A percentile compares a stretch with the other conserved stretches of the same genome.
These are phyloP conservation scores for Colletotrichum neosansevieriae DNA, from an alignment of 2,329 filamentous ascomycete species.

Conservation along the genomic window DNA sequence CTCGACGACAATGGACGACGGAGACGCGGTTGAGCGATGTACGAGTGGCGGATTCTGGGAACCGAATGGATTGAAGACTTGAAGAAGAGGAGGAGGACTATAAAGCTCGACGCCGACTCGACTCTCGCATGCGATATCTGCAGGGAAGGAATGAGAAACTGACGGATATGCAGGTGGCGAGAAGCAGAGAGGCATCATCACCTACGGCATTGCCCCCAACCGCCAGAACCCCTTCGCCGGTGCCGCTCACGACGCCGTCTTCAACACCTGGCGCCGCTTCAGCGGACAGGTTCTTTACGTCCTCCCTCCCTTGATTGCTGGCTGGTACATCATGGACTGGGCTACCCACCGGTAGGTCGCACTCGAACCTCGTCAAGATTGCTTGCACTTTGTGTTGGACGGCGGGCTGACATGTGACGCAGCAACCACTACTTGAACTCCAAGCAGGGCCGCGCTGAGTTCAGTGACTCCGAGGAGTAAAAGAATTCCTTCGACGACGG, in stretches of 20 bases:
- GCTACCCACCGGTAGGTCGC: constrained; percentile 83
- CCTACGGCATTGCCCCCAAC: constrained; percentile 86
- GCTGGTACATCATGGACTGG: constrained; percentile 90
- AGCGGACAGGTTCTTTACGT: constrained; percentile 90
- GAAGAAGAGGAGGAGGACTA: background rate
- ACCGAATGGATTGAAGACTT: background rate
- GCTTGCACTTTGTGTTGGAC: background rate
- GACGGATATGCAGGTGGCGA: constrained; percentile 59
- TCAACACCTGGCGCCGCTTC: constrained; percentile 94
- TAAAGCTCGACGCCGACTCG: background rate
- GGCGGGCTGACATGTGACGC: constrained; percentile 34
- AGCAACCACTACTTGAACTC: constrained; percentile 88
- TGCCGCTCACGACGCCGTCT: constrained; percentile 82
- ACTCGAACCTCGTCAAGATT: background rate
- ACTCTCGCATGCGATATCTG: background rate
- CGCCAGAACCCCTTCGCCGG: constrained; percentile 89
- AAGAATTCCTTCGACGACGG: constrained; percentile 3
- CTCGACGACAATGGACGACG: background rate
- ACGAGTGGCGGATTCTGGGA: background rate
- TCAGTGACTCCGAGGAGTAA: constrained; percentile 56
- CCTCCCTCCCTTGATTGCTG: constrained; percentile 80
- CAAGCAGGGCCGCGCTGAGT: constrained; percentile 76
- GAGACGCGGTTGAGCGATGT: constrained; percentile 15
- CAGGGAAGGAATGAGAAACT: background rate
- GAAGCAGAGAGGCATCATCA: constrained; percentile 73